Evolutionary conservation across 2,329 filamentous ascomycete species (phyloP).

Genomic region (Penicillium fuscoglaucum): DNA sequence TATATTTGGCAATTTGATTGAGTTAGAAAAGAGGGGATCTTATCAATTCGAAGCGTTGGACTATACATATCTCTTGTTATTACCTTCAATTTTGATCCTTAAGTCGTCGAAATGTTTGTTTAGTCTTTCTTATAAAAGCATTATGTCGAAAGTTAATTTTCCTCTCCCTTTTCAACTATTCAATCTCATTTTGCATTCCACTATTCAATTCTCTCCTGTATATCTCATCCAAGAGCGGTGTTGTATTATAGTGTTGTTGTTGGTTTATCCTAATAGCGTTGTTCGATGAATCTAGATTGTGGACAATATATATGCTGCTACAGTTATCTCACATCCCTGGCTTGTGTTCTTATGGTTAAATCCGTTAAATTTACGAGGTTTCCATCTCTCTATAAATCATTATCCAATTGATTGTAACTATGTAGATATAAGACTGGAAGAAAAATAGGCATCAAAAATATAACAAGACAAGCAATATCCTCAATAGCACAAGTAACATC

Average conservation of each 20-base stretch:
- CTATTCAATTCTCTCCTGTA: neutral
- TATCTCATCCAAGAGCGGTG: neutral
- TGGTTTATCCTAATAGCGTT: neutral
- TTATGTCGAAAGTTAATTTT: neutral
- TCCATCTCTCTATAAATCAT: neutral
- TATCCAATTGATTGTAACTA: neutral
- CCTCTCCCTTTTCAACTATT: neutral
- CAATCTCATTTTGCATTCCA: neutral
- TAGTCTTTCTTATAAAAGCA: neutral
- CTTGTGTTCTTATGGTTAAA: neutral
- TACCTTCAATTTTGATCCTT: neutral
- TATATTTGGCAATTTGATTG: constrained; percentile 49
- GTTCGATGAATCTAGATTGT: neutral
- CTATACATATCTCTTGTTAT: neutral
- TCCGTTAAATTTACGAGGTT: neutral
- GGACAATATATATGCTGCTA: neutral
- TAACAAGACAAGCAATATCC: neutral
- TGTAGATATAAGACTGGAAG: neutral
- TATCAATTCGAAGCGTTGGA: neutral
- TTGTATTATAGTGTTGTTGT: neutral
- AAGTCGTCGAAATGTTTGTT: neutral
- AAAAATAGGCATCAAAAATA: neutral
- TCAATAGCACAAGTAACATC: neutral
- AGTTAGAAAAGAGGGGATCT: neutral
- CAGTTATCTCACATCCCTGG: neutral